Evolutionary conservation across 2,329 filamentous ascomycete species (phyloP).

Genomic region (Phialocephala sp.): DNA sequence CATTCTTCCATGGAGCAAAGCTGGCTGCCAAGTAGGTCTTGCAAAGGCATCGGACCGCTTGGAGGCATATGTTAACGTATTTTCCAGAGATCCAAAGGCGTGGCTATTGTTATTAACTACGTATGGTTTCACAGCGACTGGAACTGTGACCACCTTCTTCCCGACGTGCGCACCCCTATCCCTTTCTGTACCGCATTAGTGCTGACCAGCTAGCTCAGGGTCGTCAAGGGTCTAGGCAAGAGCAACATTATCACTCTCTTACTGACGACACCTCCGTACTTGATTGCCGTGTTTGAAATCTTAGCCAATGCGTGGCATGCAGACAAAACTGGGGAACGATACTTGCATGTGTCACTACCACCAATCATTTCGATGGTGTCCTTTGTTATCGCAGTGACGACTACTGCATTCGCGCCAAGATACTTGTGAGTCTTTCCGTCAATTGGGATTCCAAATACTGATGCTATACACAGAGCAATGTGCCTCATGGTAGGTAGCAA

Average conservation of each 20-base stretch:
- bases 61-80: not conserved
- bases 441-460: not conserved
- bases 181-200: slow-evolving; percentile 47
- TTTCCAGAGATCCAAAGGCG: slow-evolving; percentile 58
- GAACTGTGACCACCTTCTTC: slow-evolving; percentile 71
- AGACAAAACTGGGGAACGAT: slow-evolving; percentile 73
- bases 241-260: slow-evolving; percentile 63
- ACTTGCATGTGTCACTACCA: slow-evolving; percentile 68
- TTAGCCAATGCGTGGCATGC: slow-evolving; percentile 73
- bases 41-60: not conserved
- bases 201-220: slow-evolving; percentile 52
- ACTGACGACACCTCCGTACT: slow-evolving; percentile 69
- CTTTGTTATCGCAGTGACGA: slow-evolving; percentile 72
- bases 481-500: slow-evolving; percentile 72
- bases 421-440: slow-evolving; percentile 54
- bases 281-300: slow-evolving; percentile 64
- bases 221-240: slow-evolving; percentile 69
- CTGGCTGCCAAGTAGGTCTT: slow-evolving; percentile 44
- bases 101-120: slow-evolving; percentile 45
- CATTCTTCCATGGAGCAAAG: slow-evolving; percentile 56
- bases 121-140: slow-evolving; percentile 61
- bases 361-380: slow-evolving; percentile 65
- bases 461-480: slow-evolving; percentile 54
- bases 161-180: slow-evolving; percentile 48
- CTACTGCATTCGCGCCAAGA: slow-evolving; percentile 62